These are phyloP conservation scores for Cudoniella acicularis DNA, from an alignment of 495 filamentous ascomycete species.

Conservation along the genomic window DNA sequence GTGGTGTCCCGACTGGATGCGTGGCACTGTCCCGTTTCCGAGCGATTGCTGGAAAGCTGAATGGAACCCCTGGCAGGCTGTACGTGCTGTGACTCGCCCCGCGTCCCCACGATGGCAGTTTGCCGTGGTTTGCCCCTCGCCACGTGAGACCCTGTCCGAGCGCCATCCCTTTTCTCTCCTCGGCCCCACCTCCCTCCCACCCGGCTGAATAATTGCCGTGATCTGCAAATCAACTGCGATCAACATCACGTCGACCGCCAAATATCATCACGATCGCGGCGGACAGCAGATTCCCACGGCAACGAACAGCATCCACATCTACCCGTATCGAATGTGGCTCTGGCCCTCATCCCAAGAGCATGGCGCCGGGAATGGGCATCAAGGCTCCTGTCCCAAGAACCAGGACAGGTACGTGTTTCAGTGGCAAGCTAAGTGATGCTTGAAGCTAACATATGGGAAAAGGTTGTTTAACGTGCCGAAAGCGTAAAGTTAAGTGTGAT, in stretches of 20 bases:
- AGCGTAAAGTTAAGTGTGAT: constrained; percentile 30
- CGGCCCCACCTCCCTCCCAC: background rate
- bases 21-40: too few species aligned
- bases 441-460: background rate
- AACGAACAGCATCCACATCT: background rate
- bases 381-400: constrained; percentile 25
- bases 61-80: background rate
- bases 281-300: background rate
- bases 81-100: background rate
- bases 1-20: too few species aligned
- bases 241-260: background rate
- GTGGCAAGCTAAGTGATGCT: background rate
- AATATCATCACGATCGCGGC: background rate
- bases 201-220: background rate
- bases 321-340: background rate
- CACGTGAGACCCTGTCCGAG: background rate
- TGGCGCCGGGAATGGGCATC: constrained; percentile 21
- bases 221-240: background rate
- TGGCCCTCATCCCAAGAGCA: background rate
- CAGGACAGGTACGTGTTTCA: constrained; percentile 13
- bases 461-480: constrained; percentile 28
- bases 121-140: background rate
- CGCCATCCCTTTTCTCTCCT: background rate
- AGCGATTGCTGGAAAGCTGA: too few species aligned
- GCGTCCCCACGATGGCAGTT: background rate